Evolutionary conservation across 345 rosid species (phyloP).

Genomic region (Anacardium occidentale): DNA sequence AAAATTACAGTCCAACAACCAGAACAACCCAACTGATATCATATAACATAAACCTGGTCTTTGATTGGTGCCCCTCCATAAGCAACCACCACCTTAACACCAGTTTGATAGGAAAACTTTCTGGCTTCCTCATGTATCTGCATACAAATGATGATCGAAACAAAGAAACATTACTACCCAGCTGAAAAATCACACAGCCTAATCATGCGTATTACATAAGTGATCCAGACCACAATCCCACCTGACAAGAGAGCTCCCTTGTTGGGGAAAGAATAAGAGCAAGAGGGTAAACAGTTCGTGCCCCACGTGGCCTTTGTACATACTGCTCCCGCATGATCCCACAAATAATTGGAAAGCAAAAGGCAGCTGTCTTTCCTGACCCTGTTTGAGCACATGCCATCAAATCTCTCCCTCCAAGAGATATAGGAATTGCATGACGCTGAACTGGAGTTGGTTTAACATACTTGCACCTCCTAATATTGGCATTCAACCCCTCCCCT

Average conservation of each 20-base stretch:
- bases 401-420: constrained; percentile 50
- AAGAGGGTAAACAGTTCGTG: constrained; percentile 71
- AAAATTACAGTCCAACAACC: constrained; percentile 7
- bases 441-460: constrained; percentile 64
- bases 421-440: constrained; percentile 58
- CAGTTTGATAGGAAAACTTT: constrained; percentile 94
- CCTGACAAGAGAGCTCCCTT: constrained; percentile 93
- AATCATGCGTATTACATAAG: constrained; percentile 10
- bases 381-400: constrained; percentile 77
- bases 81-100: constrained; percentile 94
- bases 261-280: constrained; percentile 98
- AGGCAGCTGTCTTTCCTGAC: constrained; percentile 68
- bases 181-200: background rate
- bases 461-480: constrained; percentile 60
- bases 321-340: constrained; percentile 54
- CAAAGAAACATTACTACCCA: background rate
- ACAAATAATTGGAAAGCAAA: constrained; percentile 60
- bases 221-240: constrained; percentile 28
- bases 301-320: constrained; percentile 49
- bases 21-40: background rate
- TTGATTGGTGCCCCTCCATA: constrained; percentile 96
- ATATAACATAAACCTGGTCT: constrained; percentile 56
- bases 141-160: constrained; percentile 12
- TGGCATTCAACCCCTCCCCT: constrained; percentile 48
- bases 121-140: constrained; percentile 98